Conservation (phyloP, 2,329 filamentous ascomycete species). For the Pezicula rhizophila region DNA sequence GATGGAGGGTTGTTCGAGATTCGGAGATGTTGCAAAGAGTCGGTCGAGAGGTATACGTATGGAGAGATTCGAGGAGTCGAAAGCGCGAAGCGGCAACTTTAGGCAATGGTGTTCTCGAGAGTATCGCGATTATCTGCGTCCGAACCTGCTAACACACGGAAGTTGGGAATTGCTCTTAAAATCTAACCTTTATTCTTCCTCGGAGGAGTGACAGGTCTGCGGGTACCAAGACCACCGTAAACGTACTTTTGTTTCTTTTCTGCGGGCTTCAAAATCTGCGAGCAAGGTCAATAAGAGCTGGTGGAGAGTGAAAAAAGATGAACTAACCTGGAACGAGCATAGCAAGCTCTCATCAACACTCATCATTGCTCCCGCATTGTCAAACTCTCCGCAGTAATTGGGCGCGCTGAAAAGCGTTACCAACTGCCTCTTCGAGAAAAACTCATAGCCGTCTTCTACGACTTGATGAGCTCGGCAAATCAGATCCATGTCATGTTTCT, state of each 20-base stretch:
- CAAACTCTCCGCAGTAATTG: constrained; percentile 99
- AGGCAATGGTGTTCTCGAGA: constrained; percentile 1
- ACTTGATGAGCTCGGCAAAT: constrained; percentile 99
- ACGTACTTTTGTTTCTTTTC: constrained; percentile 99
- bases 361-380: constrained; percentile 99
- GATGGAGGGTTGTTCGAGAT: not conserved
- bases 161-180: constrained; percentile 64
- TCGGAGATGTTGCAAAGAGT: not conserved
- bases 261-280: constrained; percentile 93
- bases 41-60: not conserved
- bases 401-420: constrained; percentile 97
- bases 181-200: constrained; percentile 63
- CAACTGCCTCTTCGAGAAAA: constrained; percentile 97
- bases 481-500: constrained; percentile 99
- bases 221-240: constrained; percentile 63
- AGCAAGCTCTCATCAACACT: constrained; percentile 97
- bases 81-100: not conserved
- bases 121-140: constrained; percentile 68
- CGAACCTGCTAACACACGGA: constrained; percentile 81
- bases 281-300: constrained; percentile 15
- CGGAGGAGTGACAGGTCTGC: constrained; percentile 64
- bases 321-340: constrained; percentile 89
- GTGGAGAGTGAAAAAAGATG: not conserved
- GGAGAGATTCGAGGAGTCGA: not conserved
- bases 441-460: constrained; percentile 98